Percentiles rank a stretch among this genome's conserved stretches.
phyloP scores from a whole-genome alignment of 371 early-diverging fungal genomes.

The Haplosporangium sp. region DNA sequence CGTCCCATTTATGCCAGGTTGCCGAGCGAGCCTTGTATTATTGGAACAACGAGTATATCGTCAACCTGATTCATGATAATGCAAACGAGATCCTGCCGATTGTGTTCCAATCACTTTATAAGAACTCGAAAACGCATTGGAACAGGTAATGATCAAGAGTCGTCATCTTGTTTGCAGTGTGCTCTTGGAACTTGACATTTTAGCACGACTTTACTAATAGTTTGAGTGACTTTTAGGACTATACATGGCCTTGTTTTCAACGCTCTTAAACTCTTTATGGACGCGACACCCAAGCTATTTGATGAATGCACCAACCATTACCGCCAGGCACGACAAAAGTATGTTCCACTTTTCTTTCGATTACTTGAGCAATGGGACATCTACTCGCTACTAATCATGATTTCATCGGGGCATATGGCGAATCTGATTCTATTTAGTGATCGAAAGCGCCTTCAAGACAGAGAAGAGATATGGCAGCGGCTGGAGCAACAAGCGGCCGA shows the following conservation, averaged over 20 bases:
- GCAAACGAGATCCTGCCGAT: constrained; percentile 90
- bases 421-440: constrained; percentile 63
- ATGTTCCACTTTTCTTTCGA: constrained; percentile 48
- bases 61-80: constrained; percentile 93
- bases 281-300: constrained; percentile 89
- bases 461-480: constrained; percentile 87
- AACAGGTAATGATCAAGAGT: constrained; percentile 75
- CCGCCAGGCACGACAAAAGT: constrained; percentile 85
- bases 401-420: not conserved
- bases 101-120: constrained; percentile 90
- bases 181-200: not conserved
- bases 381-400: no score
- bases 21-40: constrained; percentile 96
- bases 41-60: constrained; percentile 98
- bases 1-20: constrained; percentile 62
- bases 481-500: constrained; percentile 72
- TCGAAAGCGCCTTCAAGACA: constrained; percentile 84
- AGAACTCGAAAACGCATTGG: constrained; percentile 95
- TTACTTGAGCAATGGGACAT: not conserved
- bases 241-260: constrained; percentile 95
- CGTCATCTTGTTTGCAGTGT: not conserved
- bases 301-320: constrained; percentile 88
- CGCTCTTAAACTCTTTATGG: constrained; percentile 92
- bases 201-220: not conserved
- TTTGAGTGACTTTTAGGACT: constrained; percentile 63